These are phyloP conservation scores for Arthroderma sp. DNA, from an alignment of 2,329 filamentous ascomycete genomes.

Conservation along the genomic window DNA sequence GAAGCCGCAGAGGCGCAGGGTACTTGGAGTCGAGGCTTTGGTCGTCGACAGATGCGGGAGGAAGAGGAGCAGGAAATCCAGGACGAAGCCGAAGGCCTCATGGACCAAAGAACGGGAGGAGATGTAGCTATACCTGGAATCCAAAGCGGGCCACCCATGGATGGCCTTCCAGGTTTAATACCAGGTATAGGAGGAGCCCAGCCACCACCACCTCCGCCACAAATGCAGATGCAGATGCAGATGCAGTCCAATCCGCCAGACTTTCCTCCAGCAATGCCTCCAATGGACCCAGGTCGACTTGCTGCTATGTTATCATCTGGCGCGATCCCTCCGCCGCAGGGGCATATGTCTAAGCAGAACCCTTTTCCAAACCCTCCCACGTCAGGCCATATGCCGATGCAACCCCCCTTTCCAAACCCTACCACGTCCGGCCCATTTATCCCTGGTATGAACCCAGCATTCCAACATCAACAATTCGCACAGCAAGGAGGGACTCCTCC, in stretches of 20 bases:
- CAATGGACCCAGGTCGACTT: constrained; percentile 34
- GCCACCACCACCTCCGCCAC: constrained; percentile 19
- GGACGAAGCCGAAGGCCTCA: constrained; percentile 82
- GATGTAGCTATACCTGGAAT: constrained; percentile 40
- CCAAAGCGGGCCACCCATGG: constrained; percentile 48
- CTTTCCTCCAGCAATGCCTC: constrained; percentile 27
- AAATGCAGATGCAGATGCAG: constrained; percentile 13
- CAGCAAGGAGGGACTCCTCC: constrained; percentile 5
- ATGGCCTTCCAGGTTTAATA: constrained; percentile 29
- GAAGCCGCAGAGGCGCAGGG: constrained; percentile 84
- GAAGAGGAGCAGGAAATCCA: constrained; percentile 89
- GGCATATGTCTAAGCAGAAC: constrained; percentile 9
- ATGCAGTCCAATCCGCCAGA: constrained; percentile 18
- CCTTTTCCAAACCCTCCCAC: constrained; percentile 6
- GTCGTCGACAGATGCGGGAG: constrained; percentile 66
- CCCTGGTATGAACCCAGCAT: constrained; percentile 7
- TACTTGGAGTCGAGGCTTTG: constrained; percentile 76
- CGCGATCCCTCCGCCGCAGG: constrained; percentile 5
- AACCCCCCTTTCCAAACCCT: constrained; percentile 5
- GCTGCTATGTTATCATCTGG: constrained; percentile 27
- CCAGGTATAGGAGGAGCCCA: constrained; percentile 36
- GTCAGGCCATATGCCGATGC: constrained; percentile 14
- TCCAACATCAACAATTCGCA: constrained; percentile 5
- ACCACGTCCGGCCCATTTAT: constrained; percentile 11
- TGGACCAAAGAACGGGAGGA: constrained; percentile 73